Percentiles rank a stretch among this genome's conserved stretches.
Evolutionary conservation across 768 basidiomycete genomes (phyloP).

Genomic region (Auricularia auricula-judae): DNA sequence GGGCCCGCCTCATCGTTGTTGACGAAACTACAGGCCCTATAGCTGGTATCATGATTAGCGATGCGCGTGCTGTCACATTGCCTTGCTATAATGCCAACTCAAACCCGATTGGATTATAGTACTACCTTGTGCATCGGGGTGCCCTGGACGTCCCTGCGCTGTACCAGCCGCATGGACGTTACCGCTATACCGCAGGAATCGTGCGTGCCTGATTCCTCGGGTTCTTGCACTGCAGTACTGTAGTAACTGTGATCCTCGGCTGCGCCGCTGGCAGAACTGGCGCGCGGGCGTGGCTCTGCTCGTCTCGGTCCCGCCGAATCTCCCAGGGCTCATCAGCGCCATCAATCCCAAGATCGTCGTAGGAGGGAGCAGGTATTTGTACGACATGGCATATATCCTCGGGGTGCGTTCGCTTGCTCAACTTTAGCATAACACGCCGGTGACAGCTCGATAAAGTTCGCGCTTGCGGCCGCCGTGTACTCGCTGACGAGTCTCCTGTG

Average conservation of each 20-base stretch:
- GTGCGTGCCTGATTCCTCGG: constrained; percentile 28
- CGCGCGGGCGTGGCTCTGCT: constrained; percentile 60
- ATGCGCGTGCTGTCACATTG: constrained; percentile 27
- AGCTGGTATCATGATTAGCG: constrained; percentile 57
- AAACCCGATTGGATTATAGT: constrained; percentile 26
- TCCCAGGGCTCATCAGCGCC: constrained; percentile 69
- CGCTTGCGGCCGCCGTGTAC: constrained; percentile 24
- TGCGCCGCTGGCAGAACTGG: constrained; percentile 55
- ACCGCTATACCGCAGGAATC: constrained; percentile 65
- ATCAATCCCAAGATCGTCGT: constrained; percentile 59
- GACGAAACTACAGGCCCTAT: constrained; percentile 40
- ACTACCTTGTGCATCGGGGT: constrained; percentile 65
- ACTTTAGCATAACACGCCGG: not conserved
- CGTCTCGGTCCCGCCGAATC: constrained; percentile 52
- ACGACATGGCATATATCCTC: constrained; percentile 67
- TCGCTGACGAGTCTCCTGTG: constrained; percentile 23
- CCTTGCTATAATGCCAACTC: not conserved
- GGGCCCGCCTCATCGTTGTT: too few relatives aligned
- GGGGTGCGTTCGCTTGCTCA: constrained; percentile 35
- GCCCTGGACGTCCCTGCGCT: constrained; percentile 76
- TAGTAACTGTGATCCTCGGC: not conserved
- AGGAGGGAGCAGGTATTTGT: constrained; percentile 44
- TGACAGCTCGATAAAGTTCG: constrained; percentile 17
- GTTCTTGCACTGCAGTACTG: not conserved
- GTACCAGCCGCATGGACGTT: constrained; percentile 71